Evolutionary conservation across 1,139 yeast genomes (phyloP), one percentile per base, ranked within the genome.

Genomic region (Zhuliangozyma blackwelliae): DNA sequence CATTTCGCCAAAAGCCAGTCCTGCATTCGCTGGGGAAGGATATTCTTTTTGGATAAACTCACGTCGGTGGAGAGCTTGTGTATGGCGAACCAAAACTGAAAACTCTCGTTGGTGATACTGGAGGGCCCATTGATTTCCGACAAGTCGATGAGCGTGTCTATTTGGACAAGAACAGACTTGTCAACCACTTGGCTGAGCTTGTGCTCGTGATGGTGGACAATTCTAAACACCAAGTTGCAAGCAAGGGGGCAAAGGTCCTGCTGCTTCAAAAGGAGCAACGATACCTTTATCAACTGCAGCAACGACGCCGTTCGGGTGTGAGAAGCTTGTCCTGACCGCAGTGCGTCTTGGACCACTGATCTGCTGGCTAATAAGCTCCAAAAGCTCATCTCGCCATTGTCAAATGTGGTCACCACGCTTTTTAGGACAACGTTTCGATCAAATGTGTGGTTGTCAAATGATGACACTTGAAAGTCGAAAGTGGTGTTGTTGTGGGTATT

Each of bases 61-160:
- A 63, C 55, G 3, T 51, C 54, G 27, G 55, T 55, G 9, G 71
- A 63, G 6, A 74, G 47, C n/a, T 55, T 55, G 20, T 65, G 53
- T 7, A 75, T 45, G 0, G 66, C 49, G 36, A 64, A 55, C 89
- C 90, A 82, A 41, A 82, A 76, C 12, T 53, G 48, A 32, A 77
- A 59, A 7, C 83, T 63, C 37, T 70, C 75, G 32, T 70, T 59
- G 36, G 67, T 61, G 1, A 80, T 40, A 1, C 40, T 27, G 2
- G 55, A 50, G 1, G 92, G 90, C 0, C 90, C 90, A 49, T 72
- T 74, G 2, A 78, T 61, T 31, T 76, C 81, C 0, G 85, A 60
- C 10, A 75, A 53, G 31, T 79, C 83, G 29, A 75, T 57, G 2
- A 77, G 39, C 25, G 69, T 72, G 32, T 71, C 73, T 21, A 78